Conservation (phyloP, 2,329 filamentous ascomycete genomes). For the Lasiodiplodia sp. region DNA sequence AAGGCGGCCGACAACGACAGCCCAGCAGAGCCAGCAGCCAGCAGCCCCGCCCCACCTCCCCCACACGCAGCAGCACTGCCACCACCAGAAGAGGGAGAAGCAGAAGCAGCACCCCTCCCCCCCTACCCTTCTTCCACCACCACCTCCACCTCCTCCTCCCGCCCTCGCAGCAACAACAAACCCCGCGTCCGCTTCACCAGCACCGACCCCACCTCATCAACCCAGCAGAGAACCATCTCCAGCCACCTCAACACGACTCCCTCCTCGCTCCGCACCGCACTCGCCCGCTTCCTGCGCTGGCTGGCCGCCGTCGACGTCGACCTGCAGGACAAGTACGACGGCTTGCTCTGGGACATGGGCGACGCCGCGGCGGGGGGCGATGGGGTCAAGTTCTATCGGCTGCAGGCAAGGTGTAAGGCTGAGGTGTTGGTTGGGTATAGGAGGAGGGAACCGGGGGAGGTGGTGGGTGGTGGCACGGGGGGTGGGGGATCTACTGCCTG, state of each 20-base stretch:
- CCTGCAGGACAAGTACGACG: not conserved
- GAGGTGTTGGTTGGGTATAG: slow-evolving; percentile 3
- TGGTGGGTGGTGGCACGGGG: not conserved
- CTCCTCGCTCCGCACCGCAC: not conserved
- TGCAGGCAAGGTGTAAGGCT: slow-evolving; percentile 9
- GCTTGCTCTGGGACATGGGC: not conserved
- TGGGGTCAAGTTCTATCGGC: not conserved
- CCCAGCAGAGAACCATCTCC: not conserved
- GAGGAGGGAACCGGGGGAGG: not conserved
- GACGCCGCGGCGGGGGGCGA: not conserved
- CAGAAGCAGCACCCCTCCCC: not conserved
- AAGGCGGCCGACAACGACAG: not conserved
- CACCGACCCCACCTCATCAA: not conserved
- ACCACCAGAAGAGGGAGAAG: not conserved
- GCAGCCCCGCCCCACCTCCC: not conserved
- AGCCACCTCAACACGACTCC: not conserved
- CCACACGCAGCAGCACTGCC: not conserved
- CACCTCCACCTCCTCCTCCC: not conserved
- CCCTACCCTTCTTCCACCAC: not conserved
- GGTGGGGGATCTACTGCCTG: no score
- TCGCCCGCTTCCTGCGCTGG: not conserved
- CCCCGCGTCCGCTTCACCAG: not conserved
- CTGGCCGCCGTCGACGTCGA: slow-evolving; percentile 11
- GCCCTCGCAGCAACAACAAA: not conserved
- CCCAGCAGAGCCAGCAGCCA: not conserved